Conservation (phyloP, 805 yeast species). For the Lipomyces yamadae region DNA sequence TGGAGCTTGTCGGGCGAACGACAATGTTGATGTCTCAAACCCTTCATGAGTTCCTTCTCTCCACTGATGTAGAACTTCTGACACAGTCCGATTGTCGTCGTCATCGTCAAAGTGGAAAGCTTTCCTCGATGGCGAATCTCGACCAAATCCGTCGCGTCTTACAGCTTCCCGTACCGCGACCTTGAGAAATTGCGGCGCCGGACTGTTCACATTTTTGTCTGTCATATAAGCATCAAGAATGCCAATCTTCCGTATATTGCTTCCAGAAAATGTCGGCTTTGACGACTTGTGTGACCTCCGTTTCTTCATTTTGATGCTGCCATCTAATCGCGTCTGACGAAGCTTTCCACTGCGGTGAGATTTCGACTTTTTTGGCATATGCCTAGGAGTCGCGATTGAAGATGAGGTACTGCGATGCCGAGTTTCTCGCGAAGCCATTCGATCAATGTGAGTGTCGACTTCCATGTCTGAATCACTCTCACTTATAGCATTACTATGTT, state of each 20-base stretch:
- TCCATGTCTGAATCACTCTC: slow-evolving; percentile 17
- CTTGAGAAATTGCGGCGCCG: slow-evolving; percentile 28
- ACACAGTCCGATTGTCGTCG: slow-evolving; percentile 29
- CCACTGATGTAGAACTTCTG: slow-evolving; percentile 31
- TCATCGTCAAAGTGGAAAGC: slow-evolving; percentile 33
- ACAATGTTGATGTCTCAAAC: slow-evolving; percentile 27
- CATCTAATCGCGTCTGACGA: slow-evolving; percentile 1
- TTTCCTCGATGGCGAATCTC: slow-evolving; percentile 27
- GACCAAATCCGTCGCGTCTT: slow-evolving; percentile 21
- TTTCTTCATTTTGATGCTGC: slow-evolving; percentile 2
- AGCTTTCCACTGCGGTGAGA: background rate
- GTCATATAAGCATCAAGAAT: slow-evolving; percentile 33
- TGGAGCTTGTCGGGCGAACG: slow-evolving; percentile 10
- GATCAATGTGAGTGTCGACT: slow-evolving; percentile 24
- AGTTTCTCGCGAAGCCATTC: slow-evolving; percentile 19
- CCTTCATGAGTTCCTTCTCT: slow-evolving; percentile 36
- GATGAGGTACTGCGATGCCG: slow-evolving; percentile 21
- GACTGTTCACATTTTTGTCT: background rate
- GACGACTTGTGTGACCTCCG: background rate
- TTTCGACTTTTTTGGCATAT: background rate
- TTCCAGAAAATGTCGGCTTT: background rate
- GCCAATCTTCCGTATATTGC: slow-evolving; percentile 23
- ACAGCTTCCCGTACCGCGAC: slow-evolving; percentile 35
- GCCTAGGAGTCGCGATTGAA: slow-evolving; percentile 13
- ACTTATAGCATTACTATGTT: background rate